Percentiles rank a stretch among this genome's conserved stretches.
Evolutionary conservation across 1,284 basidiomycete genomes (phyloP).

Genomic region (Phlebopus sp.): DNA sequence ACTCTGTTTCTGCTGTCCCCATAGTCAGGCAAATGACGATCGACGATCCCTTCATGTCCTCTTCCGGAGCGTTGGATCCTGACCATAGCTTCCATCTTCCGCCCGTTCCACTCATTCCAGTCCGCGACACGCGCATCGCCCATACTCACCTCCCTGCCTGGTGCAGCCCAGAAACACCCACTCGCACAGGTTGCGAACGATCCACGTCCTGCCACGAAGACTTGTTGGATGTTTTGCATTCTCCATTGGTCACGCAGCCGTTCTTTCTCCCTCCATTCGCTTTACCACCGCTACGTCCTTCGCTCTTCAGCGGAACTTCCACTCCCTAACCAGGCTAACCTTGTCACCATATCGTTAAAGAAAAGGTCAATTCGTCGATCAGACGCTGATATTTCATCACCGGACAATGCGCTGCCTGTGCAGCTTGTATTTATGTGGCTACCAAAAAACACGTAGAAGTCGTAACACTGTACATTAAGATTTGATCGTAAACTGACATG

Average conservation of each 20-base stretch:
- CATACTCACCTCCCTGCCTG: background rate
- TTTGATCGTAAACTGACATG: too few species aligned
- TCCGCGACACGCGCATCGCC: background rate
- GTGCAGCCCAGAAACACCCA: constrained; percentile 22
- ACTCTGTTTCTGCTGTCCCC: constrained; percentile 7
- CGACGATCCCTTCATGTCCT: constrained; percentile 24
- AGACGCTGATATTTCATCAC: too few species aligned
- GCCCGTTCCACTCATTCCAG: constrained; percentile 1
- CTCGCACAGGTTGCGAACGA: constrained; percentile 23
- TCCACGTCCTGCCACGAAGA: constrained; percentile 25
- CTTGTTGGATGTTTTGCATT: constrained; percentile 27
- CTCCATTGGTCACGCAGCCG: constrained; percentile 17
- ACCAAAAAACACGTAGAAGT: too few species aligned
- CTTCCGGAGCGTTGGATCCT: background rate
- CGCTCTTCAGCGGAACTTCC: constrained; percentile 16
- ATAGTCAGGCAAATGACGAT: background rate
- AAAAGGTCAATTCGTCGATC: too few species aligned
- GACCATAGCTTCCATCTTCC: constrained; percentile 18
- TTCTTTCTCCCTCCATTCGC: constrained; percentile 28
- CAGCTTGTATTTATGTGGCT: too few species aligned
- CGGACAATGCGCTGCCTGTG: too few species aligned
- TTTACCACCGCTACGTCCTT: constrained; percentile 19
- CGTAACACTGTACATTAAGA: too few species aligned
- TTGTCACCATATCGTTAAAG: too few species aligned
- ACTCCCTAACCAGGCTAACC: background rate